phyloP scores from a whole-genome alignment of 352 stramenopile species.

The Aphanomyces euteiches region DNA sequence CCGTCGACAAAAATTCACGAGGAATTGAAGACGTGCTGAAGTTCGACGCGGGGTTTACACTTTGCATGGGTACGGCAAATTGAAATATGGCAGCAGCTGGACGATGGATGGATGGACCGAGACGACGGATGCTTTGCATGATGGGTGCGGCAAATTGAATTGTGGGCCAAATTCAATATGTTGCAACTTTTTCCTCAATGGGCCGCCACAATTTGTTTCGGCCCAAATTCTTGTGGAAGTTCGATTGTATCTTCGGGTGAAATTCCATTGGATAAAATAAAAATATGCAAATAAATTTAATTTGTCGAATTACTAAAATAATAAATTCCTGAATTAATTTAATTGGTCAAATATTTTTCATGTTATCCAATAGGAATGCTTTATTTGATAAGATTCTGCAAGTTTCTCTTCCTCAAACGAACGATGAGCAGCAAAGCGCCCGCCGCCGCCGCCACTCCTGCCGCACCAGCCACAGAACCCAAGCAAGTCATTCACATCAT shows the following conservation, averaged over 20 bases:
- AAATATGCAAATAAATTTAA: background rate
- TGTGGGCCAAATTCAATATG: too few relatives aligned
- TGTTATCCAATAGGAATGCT: constrained; percentile 10
- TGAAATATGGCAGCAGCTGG: background rate
- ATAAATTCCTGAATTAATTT: too few relatives aligned
- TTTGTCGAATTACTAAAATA: too few relatives aligned
- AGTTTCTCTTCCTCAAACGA: constrained; percentile 7
- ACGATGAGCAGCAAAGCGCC: constrained; percentile 30
- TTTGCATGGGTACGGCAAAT: background rate
- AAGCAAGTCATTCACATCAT: constrained; percentile 64
- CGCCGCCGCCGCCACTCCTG: constrained; percentile 5
- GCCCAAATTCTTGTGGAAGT: constrained; percentile 14
- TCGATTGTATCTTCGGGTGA: background rate
- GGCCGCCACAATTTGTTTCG: too few relatives aligned
- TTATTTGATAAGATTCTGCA: background rate
- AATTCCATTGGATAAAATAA: constrained; percentile 1
- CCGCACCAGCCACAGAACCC: background rate
- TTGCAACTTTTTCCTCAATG: too few relatives aligned
- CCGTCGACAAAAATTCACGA: constrained; percentile 23
- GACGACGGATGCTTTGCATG: too few relatives aligned
- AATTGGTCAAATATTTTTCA: background rate
- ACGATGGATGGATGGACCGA: too few relatives aligned
- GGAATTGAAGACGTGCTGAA: constrained; percentile 14
- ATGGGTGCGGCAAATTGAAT: too few relatives aligned
- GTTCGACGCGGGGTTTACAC: background rate